Evolutionary conservation across 352 stramenopile species (phyloP).

Genomic region (Globisporangium perplexum): DNA sequence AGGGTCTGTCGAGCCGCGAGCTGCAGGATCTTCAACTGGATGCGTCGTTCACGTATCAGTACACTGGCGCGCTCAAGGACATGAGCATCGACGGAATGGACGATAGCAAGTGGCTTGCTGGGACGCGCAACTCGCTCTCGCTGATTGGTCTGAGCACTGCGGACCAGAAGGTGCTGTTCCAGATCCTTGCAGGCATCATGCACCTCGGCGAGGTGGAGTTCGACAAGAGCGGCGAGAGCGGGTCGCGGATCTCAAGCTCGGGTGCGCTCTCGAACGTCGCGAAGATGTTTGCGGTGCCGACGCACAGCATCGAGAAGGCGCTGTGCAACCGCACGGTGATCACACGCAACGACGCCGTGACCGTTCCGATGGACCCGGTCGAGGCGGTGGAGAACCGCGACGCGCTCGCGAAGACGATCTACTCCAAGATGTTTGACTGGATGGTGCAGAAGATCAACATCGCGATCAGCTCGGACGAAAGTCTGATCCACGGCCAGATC

Average conservation of each 20-base stretch:
- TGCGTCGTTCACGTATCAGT: constrained; percentile 58
- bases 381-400: constrained; percentile 93
- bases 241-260: constrained; percentile 65
- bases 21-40: constrained; percentile 63
- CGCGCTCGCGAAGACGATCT: constrained; percentile 96
- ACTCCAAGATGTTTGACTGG: constrained; percentile 98
- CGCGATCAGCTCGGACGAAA: constrained; percentile 80
- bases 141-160: constrained; percentile 62
- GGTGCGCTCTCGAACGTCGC: constrained; percentile 69
- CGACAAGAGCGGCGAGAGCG: constrained; percentile 53
- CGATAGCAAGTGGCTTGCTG: constrained; percentile 76
- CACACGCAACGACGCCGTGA: constrained; percentile 79
- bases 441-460: constrained; percentile 91
- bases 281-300: constrained; percentile 87
- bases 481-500: constrained; percentile 74
- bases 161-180: constrained; percentile 72
- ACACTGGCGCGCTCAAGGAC: constrained; percentile 60
- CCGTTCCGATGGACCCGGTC: constrained; percentile 76
- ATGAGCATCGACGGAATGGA: constrained; percentile 85
- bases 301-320: constrained; percentile 84
- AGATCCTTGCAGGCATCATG: constrained; percentile 89
- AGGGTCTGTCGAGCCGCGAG: constrained; percentile 49
- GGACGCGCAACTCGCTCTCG: constrained; percentile 73
- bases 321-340: constrained; percentile 92
- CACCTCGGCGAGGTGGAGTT: constrained; percentile 97